These are phyloP conservation scores for Nissolia schottii DNA, from an alignment of 306 rosid species.

Conservation along the genomic window DNA sequence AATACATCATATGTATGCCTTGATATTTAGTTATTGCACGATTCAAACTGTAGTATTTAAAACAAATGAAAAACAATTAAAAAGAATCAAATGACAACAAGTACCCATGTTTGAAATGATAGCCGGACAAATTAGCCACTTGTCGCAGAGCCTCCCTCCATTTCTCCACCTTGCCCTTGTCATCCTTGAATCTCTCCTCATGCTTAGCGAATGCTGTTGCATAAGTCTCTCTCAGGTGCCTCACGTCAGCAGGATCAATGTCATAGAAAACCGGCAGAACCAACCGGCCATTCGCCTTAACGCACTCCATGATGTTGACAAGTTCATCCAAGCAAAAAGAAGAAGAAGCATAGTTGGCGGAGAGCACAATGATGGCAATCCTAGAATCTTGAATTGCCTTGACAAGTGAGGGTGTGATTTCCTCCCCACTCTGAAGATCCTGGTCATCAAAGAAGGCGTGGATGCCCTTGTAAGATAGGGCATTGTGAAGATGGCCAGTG, in stretches of 20 bases:
- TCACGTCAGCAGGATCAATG: neutral
- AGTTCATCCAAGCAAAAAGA: too few species aligned
- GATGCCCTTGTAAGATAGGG: too few species aligned
- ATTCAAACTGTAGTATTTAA: too few species aligned
- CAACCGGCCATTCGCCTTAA: neutral
- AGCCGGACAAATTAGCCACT: constrained; percentile 2
- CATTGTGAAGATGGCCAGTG: too few species aligned
- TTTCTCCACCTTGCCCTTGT: neutral
- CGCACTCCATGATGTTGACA: neutral
- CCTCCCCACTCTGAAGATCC: too few species aligned
- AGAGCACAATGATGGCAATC: too few species aligned
- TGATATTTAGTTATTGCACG: too few species aligned
- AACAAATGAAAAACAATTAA: neutral
- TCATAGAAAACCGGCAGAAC: neutral
- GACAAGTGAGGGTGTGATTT: too few species aligned
- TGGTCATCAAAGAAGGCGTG: too few species aligned
- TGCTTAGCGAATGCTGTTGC: neutral
- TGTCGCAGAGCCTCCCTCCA: neutral
- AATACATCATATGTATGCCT: too few species aligned
- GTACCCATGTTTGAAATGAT: neutral
- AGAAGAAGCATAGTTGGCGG: too few species aligned
- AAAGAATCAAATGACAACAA: neutral
- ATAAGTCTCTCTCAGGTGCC: neutral
- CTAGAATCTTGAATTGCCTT: too few species aligned
- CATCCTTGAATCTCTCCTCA: neutral